A percentile compares a stretch with the other conserved stretches of the same genome.
These are phyloP conservation scores for Clarkia xantiana DNA, from an alignment of 345 rosid species.

Conservation along the genomic window DNA sequence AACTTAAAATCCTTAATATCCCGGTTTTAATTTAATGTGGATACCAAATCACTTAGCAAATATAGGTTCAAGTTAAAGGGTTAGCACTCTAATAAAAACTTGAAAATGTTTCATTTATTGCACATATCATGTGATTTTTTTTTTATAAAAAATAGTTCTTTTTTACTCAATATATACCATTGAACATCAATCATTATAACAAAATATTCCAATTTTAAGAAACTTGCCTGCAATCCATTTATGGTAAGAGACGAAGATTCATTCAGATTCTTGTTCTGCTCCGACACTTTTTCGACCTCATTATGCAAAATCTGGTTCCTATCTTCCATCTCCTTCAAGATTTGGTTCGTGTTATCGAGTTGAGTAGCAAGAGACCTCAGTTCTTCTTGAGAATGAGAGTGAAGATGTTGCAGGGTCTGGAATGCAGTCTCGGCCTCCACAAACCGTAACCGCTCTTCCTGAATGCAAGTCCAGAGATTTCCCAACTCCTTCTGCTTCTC, in stretches of 20 bases:
- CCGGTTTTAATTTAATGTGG: no score
- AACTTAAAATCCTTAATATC: no score
- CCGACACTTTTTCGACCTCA: conserved; percentile 42
- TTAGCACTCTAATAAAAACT: no score
- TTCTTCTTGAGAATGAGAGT: conserved; percentile 94
- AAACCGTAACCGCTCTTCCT: conserved; percentile 77
- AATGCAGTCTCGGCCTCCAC: conserved; percentile 97
- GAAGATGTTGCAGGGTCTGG: conserved; percentile 86
- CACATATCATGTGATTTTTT: no score
- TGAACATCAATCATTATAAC: no score
- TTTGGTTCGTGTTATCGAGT: conserved; percentile 44
- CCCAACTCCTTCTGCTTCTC: conserved; percentile 88
- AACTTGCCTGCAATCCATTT: conserved; percentile 25
- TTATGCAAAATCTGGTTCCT: conserved; percentile 37
- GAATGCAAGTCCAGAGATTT: conserved; percentile 67
- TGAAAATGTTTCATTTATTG: no score
- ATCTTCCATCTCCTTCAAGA: conserved; percentile 53
- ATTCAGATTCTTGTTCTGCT: conserved; percentile 41
- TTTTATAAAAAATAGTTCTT: no score
- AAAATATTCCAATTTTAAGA: no score
- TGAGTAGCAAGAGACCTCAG: conserved; percentile 54
- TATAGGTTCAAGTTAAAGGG: no score
- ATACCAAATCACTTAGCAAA: no score
- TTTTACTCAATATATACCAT: no score
- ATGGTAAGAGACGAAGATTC: conserved; percentile 68